Evolutionary conservation across 1,284 basidiomycete species (phyloP).

Genomic region (Sanghuangporus sanghuang): DNA sequence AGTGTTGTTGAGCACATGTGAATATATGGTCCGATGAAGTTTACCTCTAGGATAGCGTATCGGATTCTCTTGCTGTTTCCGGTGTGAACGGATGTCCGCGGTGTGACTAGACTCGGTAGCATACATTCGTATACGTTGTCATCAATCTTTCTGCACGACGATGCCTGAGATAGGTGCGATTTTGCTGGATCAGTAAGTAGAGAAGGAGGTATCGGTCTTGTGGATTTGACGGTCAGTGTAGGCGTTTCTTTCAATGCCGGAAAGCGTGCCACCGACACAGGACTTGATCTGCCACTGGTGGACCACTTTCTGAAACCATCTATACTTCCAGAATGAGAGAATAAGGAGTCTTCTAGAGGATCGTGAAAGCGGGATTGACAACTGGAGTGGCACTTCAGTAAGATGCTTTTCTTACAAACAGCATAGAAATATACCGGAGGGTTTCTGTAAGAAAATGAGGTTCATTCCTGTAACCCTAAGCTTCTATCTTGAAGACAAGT

Average conservation of each 20-base stretch:
- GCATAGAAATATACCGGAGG: constrained; percentile 34
- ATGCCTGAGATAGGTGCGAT: constrained; percentile 18
- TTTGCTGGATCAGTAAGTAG: constrained; percentile 29
- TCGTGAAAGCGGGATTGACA: constrained; percentile 85
- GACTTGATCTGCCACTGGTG: constrained; percentile 48
- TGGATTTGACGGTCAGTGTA: constrained; percentile 64
- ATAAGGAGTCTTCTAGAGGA: constrained; percentile 74
- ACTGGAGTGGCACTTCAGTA: constrained; percentile 2
- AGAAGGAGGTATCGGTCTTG: constrained; percentile 52
- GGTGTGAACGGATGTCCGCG: constrained; percentile 59
- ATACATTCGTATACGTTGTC: constrained; percentile 64
- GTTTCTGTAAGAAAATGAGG: constrained; percentile 84
- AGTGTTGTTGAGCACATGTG: constrained; percentile 11
- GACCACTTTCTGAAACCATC: constrained; percentile 73
- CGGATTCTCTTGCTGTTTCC: constrained; percentile 65
- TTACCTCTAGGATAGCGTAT: constrained; percentile 75
- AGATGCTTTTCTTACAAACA: background rate
- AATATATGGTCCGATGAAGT: background rate
- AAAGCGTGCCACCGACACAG: constrained; percentile 26
- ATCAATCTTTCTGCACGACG: constrained; percentile 45
- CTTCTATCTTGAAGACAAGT: background rate
- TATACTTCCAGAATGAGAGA: constrained; percentile 67
- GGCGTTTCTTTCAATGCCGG: constrained; percentile 32
- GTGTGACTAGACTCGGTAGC: constrained; percentile 72
- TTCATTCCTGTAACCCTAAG: constrained; percentile 78